Evolutionary conservation across 441 rosid genomes (phyloP).

Genomic region (Omphalea diandra): DNA sequence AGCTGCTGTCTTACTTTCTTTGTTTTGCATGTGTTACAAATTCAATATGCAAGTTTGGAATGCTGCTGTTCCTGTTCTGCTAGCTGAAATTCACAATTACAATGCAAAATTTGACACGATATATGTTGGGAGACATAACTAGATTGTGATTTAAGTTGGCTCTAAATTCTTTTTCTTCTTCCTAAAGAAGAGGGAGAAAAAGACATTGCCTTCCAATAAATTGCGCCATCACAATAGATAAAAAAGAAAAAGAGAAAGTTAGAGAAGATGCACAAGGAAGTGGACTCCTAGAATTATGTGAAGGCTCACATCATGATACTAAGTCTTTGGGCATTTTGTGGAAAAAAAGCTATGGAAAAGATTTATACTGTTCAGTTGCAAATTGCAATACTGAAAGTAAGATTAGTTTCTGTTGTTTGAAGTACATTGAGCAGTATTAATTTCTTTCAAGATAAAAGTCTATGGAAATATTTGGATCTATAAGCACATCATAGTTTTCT

Average conservation of each 20-base stretch:
- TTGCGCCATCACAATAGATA: not conserved
- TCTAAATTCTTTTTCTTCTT: not conserved
- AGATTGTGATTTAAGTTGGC: constrained; percentile 1
- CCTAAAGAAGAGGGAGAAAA: not conserved
- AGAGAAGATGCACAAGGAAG: too few species aligned
- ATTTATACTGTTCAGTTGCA: too few species aligned
- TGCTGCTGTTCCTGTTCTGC: constrained; percentile 87
- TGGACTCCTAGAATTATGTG: too few species aligned
- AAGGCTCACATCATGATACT: too few species aligned
- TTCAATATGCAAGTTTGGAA: constrained; percentile 86
- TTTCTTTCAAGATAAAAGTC: too few species aligned
- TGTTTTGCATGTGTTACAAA: constrained; percentile 92
- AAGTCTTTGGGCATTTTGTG: too few species aligned
- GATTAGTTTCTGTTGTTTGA: too few species aligned
- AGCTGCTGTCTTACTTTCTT: constrained; percentile 77
- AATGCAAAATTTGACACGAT: constrained; percentile 11
- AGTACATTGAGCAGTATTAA: too few species aligned
- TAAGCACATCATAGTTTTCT: too few species aligned
- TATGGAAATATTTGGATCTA: too few species aligned
- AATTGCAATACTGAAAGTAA: too few species aligned
- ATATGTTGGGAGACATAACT: constrained; percentile 8
- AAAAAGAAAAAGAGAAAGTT: constrained; percentile 6
- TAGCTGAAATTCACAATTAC: constrained; percentile 97
- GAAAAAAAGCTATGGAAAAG: too few species aligned
- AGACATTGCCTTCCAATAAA: not conserved